Conservation (phyloP, 2,329 filamentous ascomycete species). For the Pezicula neosporulosa region DNA sequence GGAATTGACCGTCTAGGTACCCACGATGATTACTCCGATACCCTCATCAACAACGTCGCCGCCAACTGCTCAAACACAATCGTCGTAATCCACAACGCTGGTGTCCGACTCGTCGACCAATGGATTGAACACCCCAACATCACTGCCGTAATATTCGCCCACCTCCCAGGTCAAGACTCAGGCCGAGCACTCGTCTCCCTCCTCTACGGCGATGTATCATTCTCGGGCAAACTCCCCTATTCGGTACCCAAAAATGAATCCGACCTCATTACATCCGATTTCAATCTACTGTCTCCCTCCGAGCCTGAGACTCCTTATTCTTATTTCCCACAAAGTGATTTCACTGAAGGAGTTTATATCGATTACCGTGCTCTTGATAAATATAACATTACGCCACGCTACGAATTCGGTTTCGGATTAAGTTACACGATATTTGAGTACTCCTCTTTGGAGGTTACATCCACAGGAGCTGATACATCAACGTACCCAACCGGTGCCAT, state of each 20-base stretch:
- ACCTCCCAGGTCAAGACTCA: constrained; percentile 80
- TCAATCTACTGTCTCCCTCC: neutral
- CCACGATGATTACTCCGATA: constrained; percentile 62
- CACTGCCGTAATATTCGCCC: constrained; percentile 73
- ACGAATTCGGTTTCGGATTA: constrained; percentile 76
- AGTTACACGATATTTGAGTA: constrained; percentile 76
- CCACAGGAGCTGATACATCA: constrained; percentile 23
- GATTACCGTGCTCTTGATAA: constrained; percentile 74
- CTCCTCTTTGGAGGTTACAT: constrained; percentile 50
- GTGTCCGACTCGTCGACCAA: constrained; percentile 52
- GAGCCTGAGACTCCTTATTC: neutral
- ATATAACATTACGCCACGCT: constrained; percentile 59
- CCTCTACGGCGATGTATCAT: constrained; percentile 71
- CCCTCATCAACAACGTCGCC: constrained; percentile 53
- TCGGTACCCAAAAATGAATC: constrained; percentile 61
- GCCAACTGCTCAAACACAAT: constrained; percentile 56
- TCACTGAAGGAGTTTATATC: constrained; percentile 74
- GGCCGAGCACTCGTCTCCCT: constrained; percentile 75
- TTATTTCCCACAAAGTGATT: constrained; percentile 61
- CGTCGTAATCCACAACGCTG: constrained; percentile 61
- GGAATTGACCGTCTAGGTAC: constrained; percentile 60
- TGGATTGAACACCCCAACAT: constrained; percentile 74
- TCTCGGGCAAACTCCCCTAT: constrained; percentile 76
- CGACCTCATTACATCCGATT: constrained; percentile 41
- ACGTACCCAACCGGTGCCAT: constrained; percentile 57